Percentiles rank a stretch among this genome's conserved stretches.
Evolutionary conservation across 257 asterid genomes (phyloP).

Genomic region (Penstemon davidsonii): DNA sequence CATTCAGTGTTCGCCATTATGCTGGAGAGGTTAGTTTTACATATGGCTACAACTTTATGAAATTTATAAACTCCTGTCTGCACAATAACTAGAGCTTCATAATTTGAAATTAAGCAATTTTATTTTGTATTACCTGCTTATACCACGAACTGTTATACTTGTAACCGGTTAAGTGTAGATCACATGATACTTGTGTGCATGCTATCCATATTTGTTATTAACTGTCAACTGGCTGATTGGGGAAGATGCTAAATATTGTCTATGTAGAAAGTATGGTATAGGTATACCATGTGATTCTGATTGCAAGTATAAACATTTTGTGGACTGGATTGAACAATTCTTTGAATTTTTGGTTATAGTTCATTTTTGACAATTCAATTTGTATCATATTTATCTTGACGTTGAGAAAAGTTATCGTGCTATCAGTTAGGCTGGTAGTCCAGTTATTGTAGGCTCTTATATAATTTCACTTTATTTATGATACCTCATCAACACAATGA

Average conservation of each 20-base stretch:
- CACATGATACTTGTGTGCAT: background rate
- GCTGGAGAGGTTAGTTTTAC: constrained; percentile 78
- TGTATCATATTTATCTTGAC: background rate
- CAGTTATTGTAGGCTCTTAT: background rate
- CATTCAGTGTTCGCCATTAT: constrained; percentile 67
- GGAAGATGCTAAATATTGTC: background rate
- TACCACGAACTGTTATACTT: background rate
- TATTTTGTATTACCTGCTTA: background rate
- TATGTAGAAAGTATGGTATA: background rate
- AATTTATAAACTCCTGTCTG: constrained; percentile 19
- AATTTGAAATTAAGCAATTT: background rate
- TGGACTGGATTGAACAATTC: background rate
- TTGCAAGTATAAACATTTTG: background rate
- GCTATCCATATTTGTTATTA: background rate
- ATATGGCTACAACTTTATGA: constrained; percentile 17
- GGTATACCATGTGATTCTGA: constrained; percentile 9
- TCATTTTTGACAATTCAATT: constrained; percentile 15
- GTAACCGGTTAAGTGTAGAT: background rate
- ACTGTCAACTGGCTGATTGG: background rate
- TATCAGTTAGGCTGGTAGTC: background rate
- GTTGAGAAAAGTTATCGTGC: constrained; percentile 5
- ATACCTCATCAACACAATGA: background rate
- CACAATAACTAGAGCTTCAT: constrained; percentile 15
- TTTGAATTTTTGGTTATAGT: background rate
- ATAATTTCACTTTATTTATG: background rate